Evolutionary conservation across 495 filamentous ascomycete genomes (phyloP).

Genomic region (Hypoxylon cercidicola): DNA sequence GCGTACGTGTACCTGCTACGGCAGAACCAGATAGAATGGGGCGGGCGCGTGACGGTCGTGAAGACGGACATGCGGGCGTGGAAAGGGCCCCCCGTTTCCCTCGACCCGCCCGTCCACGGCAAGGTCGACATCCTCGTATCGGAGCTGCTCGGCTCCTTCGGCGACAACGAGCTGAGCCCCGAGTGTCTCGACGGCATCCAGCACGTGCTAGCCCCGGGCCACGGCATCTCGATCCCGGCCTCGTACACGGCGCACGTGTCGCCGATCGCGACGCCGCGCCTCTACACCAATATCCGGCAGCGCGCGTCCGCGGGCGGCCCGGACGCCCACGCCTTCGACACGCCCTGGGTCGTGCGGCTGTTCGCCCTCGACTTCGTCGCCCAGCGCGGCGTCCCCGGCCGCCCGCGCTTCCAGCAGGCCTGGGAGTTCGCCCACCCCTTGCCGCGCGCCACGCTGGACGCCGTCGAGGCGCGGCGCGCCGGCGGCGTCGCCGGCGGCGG

Average conservation of each 20-base stretch:
- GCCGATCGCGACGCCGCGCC: slow-evolving; percentile 87
- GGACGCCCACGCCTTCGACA: slow-evolving; percentile 79
- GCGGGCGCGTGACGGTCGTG: slow-evolving; percentile 78
- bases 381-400: slow-evolving; percentile 59
- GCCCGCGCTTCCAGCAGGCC: slow-evolving; percentile 69
- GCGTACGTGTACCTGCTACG: slow-evolving; percentile 90
- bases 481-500: slow-evolving; percentile 64
- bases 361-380: slow-evolving; percentile 86
- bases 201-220: slow-evolving; percentile 73
- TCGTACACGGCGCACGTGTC: slow-evolving; percentile 93
- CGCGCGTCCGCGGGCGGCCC: slow-evolving; percentile 57
- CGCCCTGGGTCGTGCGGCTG: slow-evolving; percentile 92
- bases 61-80: slow-evolving; percentile 98
- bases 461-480: slow-evolving; percentile 61
- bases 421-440: slow-evolving; percentile 77
- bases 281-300: slow-evolving; percentile 79
- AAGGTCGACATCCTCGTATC: slow-evolving; percentile 93
- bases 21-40: slow-evolving; percentile 84
- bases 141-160: slow-evolving; percentile 93
- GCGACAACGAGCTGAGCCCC: slow-evolving; percentile 88
- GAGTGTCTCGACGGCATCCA: slow-evolving; percentile 93
- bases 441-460: slow-evolving; percentile 53
- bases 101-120: slow-evolving; percentile 51
- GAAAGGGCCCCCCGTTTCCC: slow-evolving; percentile 69
- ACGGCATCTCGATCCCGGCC: slow-evolving; percentile 91